Percentiles rank a stretch among this genome's conserved stretches.
Conservation (phyloP, 2,329 filamentous ascomycete genomes). For the Dactylellina sp. region DNA sequence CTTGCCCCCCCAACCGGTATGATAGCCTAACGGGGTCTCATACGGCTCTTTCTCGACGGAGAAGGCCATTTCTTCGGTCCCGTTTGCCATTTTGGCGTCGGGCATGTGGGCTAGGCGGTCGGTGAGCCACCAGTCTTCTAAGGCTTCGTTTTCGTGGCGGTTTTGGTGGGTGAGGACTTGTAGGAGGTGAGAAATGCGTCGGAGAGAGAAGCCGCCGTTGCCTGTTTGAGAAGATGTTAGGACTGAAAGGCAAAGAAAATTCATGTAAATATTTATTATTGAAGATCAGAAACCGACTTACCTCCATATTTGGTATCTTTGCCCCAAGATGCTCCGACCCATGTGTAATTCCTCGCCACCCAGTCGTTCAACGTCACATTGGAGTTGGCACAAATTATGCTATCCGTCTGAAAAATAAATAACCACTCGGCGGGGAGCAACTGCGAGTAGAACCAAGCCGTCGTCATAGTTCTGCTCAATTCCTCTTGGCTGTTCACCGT, state of each 20-base stretch:
- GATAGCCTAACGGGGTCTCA: conserved; percentile 71
- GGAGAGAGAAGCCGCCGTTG: conserved; percentile 70
- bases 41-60: conserved; percentile 68
- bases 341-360: conserved; percentile 69
- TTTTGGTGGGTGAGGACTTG: conserved; percentile 68
- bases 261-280: not conserved
- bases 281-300: conserved; percentile 64
- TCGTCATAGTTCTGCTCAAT: conserved; percentile 69
- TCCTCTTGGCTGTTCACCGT: conserved; percentile 68
- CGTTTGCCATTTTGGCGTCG: conserved; percentile 68
- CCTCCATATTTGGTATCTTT: conserved; percentile 39
- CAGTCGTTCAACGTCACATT: conserved; percentile 67
- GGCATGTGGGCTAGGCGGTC: conserved; percentile 69
- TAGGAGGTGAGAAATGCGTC: conserved; percentile 69
- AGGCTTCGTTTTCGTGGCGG: conserved; percentile 67
- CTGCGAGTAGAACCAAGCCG: conserved; percentile 68
- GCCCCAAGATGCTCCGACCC: conserved; percentile 67
- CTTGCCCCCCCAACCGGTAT: conserved; percentile 68
- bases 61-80: conserved; percentile 67
- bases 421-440: conserved; percentile 69
- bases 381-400: conserved; percentile 70
- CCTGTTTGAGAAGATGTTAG: conserved; percentile 63
- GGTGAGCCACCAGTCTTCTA: conserved; percentile 68
- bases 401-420: conserved; percentile 70
- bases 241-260: not conserved